A percentile compares a stretch with the other conserved stretches of the same genome.
phyloP scores from a whole-genome alignment of 2,329 filamentous ascomycete species.

The Hymenoscyphus occultus region DNA sequence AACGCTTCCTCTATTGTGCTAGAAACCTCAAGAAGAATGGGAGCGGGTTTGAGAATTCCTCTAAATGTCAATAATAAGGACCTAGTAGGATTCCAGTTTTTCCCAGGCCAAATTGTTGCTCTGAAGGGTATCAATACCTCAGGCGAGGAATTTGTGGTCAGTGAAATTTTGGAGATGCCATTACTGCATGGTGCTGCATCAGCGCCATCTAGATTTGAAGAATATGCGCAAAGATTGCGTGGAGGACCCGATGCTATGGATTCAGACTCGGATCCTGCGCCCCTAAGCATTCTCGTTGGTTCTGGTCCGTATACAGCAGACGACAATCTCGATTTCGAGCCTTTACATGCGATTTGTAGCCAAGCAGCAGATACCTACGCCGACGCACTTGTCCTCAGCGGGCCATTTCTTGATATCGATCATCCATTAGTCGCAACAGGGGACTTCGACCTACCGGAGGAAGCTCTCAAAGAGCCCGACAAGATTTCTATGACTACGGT shows the following conservation, averaged over 20 bases:
- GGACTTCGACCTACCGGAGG: constrained; percentile 72
- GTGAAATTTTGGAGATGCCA: constrained; percentile 72
- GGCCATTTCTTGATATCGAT: constrained; percentile 88
- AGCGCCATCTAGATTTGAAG: constrained; percentile 59
- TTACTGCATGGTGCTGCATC: constrained; percentile 74
- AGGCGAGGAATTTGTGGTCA: constrained; percentile 77
- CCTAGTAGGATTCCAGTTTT: constrained; percentile 69
- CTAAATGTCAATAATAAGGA: constrained; percentile 69
- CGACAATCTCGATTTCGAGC: constrained; percentile 86
- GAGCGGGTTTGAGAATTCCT: constrained; percentile 77
- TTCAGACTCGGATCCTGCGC: constrained; percentile 55
- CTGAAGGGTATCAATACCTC: constrained; percentile 83
- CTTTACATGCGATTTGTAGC: constrained; percentile 75
- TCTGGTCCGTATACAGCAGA: constrained; percentile 91
- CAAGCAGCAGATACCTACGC: constrained; percentile 71
- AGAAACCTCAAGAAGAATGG: constrained; percentile 81
- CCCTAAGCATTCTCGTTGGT: constrained; percentile 73
- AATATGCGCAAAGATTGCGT: constrained; percentile 66
- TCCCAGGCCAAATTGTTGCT: constrained; percentile 91
- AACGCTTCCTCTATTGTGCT: constrained; percentile 83
- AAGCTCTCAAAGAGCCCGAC: constrained; percentile 68
- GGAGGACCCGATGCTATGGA: constrained; percentile 63
- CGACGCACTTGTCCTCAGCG: constrained; percentile 76
- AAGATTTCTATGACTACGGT: constrained; percentile 76
- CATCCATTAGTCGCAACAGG: constrained; percentile 82